Evolutionary conservation across 768 basidiomycete species (phyloP).

Genomic region (Hygrophoropsis aurantiaca): DNA sequence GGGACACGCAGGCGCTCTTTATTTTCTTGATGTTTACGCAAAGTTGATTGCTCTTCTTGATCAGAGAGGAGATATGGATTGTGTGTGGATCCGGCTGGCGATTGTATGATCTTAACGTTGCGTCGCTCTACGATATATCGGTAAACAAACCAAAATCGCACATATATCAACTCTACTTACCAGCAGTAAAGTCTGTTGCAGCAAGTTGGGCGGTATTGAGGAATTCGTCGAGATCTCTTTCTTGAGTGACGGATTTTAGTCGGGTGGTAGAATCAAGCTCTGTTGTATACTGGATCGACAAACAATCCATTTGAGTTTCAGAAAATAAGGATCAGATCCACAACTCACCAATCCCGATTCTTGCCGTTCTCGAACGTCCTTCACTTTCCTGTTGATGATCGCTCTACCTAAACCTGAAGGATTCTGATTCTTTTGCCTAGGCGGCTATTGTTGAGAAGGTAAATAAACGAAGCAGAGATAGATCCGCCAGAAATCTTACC

Average conservation of each 20-base stretch:
- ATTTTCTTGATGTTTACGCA: constrained; percentile 75
- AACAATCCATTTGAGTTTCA: background rate
- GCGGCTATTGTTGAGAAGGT: constrained; percentile 41
- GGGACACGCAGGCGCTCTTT: constrained; percentile 81
- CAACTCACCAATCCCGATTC: constrained; percentile 61
- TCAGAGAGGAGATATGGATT: constrained; percentile 87
- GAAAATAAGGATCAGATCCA: background rate
- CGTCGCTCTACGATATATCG: constrained; percentile 54
- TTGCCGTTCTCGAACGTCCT: constrained; percentile 32
- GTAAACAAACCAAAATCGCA: background rate
- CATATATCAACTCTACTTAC: constrained; percentile 40
- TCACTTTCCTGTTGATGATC: constrained; percentile 86
- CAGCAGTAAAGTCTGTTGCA: constrained; percentile 94
- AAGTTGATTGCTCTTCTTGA: constrained; percentile 74
- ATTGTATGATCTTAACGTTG: constrained; percentile 76
- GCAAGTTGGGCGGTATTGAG: constrained; percentile 93
- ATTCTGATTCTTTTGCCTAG: constrained; percentile 61
- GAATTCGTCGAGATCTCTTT: constrained; percentile 94
- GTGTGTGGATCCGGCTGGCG: constrained; percentile 47
- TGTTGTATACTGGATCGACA: constrained; percentile 60
- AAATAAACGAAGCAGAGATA: no score
- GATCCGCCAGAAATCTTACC: no score
- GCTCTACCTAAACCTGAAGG: constrained; percentile 89
- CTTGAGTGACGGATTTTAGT: constrained; percentile 92
- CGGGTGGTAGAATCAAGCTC: constrained; percentile 68